phyloP scores from a whole-genome alignment of 2,329 filamentous ascomycete species.

The Aspergillus pseudotamarii region DNA sequence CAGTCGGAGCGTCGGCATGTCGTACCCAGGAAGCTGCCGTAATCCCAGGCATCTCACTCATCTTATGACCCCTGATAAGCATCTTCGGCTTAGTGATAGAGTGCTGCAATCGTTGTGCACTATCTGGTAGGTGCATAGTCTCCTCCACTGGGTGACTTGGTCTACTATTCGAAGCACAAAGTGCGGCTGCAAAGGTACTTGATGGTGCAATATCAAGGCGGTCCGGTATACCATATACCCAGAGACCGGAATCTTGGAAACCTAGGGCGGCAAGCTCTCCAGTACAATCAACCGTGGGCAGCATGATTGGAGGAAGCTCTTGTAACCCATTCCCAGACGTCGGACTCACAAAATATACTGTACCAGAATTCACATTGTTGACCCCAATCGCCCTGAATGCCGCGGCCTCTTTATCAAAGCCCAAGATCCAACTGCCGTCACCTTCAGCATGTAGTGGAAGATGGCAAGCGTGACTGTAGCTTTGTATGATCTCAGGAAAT shows the following conservation, averaged over 20 bases:
- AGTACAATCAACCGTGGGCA: conserved; percentile 68
- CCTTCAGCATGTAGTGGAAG: conserved; percentile 54
- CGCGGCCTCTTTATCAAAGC: conserved; percentile 75
- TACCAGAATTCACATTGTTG: conserved; percentile 73
- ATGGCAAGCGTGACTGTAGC: conserved; percentile 76
- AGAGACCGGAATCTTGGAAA: conserved; percentile 72
- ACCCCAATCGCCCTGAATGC: conserved; percentile 77
- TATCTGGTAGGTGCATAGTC: conserved; percentile 20
- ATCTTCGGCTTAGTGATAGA: conserved; percentile 59
- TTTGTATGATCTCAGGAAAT: conserved; percentile 77
- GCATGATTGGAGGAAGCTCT: conserved; percentile 68
- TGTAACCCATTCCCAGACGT: conserved; percentile 47
- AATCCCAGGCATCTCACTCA: conserved; percentile 67
- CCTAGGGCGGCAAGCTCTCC: conserved; percentile 75
- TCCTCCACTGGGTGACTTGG: conserved; percentile 3
- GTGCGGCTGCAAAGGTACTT: conserved; percentile 30
- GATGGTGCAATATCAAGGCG: conserved; percentile 61
- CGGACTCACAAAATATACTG: conserved; percentile 78
- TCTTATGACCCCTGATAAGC: conserved; percentile 67
- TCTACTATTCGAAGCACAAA: background rate
- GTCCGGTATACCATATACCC: conserved; percentile 78
- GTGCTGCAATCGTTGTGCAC: conserved; percentile 35
- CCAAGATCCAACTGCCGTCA: conserved; percentile 75
- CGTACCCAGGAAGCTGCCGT: conserved; percentile 74
- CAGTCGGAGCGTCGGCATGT: conserved; percentile 55